phyloP scores from a whole-genome alignment of 2,329 filamentous ascomycete species.

The Beauveria pseudobassiana region DNA sequence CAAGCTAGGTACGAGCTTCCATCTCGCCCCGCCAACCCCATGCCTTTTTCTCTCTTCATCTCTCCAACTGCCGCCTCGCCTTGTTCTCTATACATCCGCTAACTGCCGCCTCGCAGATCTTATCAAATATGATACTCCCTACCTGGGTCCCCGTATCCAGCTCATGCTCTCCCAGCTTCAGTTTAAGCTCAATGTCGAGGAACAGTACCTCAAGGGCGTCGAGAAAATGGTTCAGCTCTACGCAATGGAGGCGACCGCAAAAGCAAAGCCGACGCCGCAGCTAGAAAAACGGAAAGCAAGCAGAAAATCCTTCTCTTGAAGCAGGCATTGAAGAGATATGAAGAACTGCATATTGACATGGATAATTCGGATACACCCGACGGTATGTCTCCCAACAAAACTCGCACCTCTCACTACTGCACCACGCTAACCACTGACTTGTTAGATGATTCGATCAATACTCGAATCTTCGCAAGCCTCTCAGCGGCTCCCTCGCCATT shows the following conservation, averaged over 20 bases:
- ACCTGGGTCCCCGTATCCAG: constrained; percentile 94
- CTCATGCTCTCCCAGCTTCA: constrained; percentile 98
- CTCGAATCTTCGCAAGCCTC: constrained; percentile 89
- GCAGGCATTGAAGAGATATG: constrained; percentile 92
- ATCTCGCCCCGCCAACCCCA: background rate
- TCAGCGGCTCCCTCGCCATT: constrained; percentile 83
- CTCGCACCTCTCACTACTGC: background rate
- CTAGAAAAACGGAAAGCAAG: constrained; percentile 84
- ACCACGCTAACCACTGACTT: constrained; percentile 21
- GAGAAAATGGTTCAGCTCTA: constrained; percentile 99
- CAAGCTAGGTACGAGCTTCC: constrained; percentile 67
- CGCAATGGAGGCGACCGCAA: constrained; percentile 93
- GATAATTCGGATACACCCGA: constrained; percentile 71
- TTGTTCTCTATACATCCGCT: background rate
- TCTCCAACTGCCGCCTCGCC: background rate
- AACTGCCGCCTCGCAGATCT: constrained; percentile 54
- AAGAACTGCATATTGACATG: constrained; percentile 92
- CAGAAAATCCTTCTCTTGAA: constrained; percentile 96
- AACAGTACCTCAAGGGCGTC: constrained; percentile 97
- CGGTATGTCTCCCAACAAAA: constrained; percentile 46
- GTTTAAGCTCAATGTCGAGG: constrained; percentile 97
- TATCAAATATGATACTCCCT: constrained; percentile 96
- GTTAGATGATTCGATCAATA: constrained; percentile 90
- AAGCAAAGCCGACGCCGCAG: constrained; percentile 88
- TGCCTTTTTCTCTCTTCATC: background rate